phyloP scores from a whole-genome alignment of 1,284 basidiomycete species.

The Anthracocystis walkeri region DNA sequence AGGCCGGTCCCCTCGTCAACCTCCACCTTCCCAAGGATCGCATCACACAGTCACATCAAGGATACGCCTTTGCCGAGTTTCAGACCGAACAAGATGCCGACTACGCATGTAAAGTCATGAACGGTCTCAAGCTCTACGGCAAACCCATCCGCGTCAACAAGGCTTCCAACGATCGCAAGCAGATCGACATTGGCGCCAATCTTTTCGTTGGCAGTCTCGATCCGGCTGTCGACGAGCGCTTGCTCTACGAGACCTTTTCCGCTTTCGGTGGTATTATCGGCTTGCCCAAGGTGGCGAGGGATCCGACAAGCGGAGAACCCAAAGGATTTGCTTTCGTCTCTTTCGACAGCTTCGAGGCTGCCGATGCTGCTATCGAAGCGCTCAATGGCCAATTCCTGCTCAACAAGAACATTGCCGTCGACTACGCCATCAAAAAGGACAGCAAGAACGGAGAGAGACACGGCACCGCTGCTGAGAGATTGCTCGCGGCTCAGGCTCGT shows the following conservation, averaged over 20 bases:
- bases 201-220: slow-evolving; percentile 96
- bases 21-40: slow-evolving; percentile 92
- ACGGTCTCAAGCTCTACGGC: slow-evolving; percentile 98
- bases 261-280: slow-evolving; percentile 93
- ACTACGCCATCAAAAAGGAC: slow-evolving; percentile 99
- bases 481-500: slow-evolving; percentile 92
- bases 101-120: slow-evolving; percentile 99
- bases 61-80: slow-evolving; percentile 99
- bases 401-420: slow-evolving; percentile 95
- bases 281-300: slow-evolving; percentile 93
- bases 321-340: slow-evolving; percentile 98
- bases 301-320: slow-evolving; percentile 83
- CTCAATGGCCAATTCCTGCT: slow-evolving; percentile 98
- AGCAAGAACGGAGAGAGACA: slow-evolving; percentile 96
- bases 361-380: slow-evolving; percentile 93
- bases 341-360: slow-evolving; percentile 95
- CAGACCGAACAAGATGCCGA: slow-evolving; percentile 97
- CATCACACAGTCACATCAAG: slow-evolving; percentile 96
- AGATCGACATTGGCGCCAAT: slow-evolving; percentile 97
- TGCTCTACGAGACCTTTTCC: slow-evolving; percentile 93
- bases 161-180: slow-evolving; percentile 92
- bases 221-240: slow-evolving; percentile 89
- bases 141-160: slow-evolving; percentile 99
- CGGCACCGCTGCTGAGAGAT: slow-evolving; percentile 91
- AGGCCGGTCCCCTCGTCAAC: slow-evolving; percentile 95